These are phyloP conservation scores for Xenoacremonium recifei DNA, from an alignment of 2,329 filamentous ascomycete species.

Conservation along the genomic window DNA sequence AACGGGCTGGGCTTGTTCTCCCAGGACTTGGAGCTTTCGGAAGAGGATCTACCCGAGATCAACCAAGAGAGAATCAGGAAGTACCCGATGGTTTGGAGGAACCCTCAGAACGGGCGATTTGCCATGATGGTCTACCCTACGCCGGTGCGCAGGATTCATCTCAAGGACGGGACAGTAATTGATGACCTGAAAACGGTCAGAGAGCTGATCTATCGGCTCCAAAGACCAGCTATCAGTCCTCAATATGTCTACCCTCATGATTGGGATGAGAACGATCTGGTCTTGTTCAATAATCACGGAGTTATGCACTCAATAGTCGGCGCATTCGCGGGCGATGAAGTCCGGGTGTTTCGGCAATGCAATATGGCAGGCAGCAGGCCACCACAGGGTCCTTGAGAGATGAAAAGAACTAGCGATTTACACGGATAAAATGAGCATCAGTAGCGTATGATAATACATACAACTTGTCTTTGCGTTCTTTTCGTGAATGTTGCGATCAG, in stretches of 20 bases:
- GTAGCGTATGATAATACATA: too few species aligned
- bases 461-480: too few species aligned
- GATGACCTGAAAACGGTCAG: constrained; percentile 66
- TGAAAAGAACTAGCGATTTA: too few species aligned
- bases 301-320: constrained; percentile 74
- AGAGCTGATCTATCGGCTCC: constrained; percentile 65
- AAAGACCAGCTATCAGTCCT: constrained; percentile 71
- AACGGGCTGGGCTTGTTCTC: constrained; percentile 71
- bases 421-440: too few species aligned
- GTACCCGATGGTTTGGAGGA: constrained; percentile 76
- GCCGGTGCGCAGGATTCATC: constrained; percentile 67
- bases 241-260: constrained; percentile 69
- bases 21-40: constrained; percentile 60
- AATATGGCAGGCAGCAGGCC: constrained; percentile 66
- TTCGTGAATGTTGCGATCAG: too few species aligned
- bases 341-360: constrained; percentile 74
- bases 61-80: constrained; percentile 67
- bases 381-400: constrained; percentile 46
- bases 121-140: constrained; percentile 74
- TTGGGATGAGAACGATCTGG: constrained; percentile 74
- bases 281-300: constrained; percentile 77
- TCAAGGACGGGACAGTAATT: constrained; percentile 63
- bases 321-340: constrained; percentile 70
- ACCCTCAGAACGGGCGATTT: constrained; percentile 66
- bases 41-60: constrained; percentile 61